Evolutionary conservation across 2,329 filamentous ascomycete genomes (phyloP).

Genomic region (Neophaeococcomyces mojaviensis): DNA sequence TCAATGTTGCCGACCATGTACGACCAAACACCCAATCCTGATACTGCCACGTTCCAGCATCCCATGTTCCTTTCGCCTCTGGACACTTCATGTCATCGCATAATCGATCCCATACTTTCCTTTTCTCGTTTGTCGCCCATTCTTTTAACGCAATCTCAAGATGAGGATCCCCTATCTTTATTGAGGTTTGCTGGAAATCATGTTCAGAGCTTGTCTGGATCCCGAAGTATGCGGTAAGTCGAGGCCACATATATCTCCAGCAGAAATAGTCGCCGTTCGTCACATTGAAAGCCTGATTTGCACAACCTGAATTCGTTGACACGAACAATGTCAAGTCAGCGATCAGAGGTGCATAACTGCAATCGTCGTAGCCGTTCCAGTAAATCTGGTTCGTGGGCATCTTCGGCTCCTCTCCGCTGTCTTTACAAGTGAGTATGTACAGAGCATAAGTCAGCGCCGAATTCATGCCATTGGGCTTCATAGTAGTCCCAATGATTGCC

Average conservation of each 20-base stretch:
- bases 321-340: conserved; percentile 8
- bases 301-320: conserved; percentile 5
- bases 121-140: conserved; percentile 1
- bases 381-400: conserved; percentile 7
- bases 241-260: conserved; percentile 7
- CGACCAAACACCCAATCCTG: neutral
- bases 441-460: conserved; percentile 25
- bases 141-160: no score
- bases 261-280: conserved; percentile 9
- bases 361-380: conserved; percentile 6
- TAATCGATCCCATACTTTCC: conserved; percentile 4
- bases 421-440: conserved; percentile 6
- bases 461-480: conserved; percentile 25
- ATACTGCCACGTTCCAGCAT: conserved; percentile 1
- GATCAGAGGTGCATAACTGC: conserved; percentile 1
- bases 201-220: neutral
- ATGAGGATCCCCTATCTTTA: neutral
- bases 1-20: neutral
- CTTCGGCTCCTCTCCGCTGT: neutral
- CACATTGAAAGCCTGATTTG: conserved; percentile 9
- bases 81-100: conserved; percentile 7
- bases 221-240: conserved; percentile 5
- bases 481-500: neutral
- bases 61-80: conserved; percentile 4
- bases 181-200: no score